Conservation (phyloP, 2,329 filamentous ascomycete species). For the Trichoderma sp. region DNA sequence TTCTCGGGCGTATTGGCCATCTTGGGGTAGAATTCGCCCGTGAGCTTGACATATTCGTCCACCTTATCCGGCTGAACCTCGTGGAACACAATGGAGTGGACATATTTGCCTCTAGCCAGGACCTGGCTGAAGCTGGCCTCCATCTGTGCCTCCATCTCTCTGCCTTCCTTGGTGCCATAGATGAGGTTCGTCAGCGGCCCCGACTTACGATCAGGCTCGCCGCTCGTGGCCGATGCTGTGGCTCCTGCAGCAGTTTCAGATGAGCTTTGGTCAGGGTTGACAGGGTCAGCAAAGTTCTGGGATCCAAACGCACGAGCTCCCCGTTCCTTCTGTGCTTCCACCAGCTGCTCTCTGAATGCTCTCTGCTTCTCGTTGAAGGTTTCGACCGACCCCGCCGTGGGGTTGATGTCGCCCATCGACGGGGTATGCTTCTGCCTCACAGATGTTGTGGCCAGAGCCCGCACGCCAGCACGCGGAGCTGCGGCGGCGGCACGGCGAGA, state of each 20-base stretch:
- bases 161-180: conserved; percentile 94
- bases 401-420: conserved; percentile 81
- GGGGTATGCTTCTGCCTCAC: conserved; percentile 56
- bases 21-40: conserved; percentile 88
- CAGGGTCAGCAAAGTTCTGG: conserved; percentile 45
- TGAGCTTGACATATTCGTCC: conserved; percentile 88
- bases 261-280: conserved; percentile 43
- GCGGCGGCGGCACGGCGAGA: conserved; percentile 45
- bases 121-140: conserved; percentile 96
- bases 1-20: conserved; percentile 85
- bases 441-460: conserved; percentile 60
- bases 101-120: conserved; percentile 93
- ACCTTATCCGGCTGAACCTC: conserved; percentile 94
- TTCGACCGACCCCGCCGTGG: conserved; percentile 63
- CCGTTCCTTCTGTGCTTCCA: conserved; percentile 75
- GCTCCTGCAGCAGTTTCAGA: conserved; percentile 38
- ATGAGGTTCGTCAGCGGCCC: conserved; percentile 83
- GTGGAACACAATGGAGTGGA: conserved; percentile 97
- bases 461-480: conserved; percentile 50
- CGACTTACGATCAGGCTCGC: conserved; percentile 64
- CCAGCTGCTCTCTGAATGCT: conserved; percentile 80
- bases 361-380: conserved; percentile 83
- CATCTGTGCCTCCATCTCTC: conserved; percentile 92
- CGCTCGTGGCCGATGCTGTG: conserved; percentile 58
- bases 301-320: conserved; percentile 73